Percentiles rank a stretch among this genome's conserved stretches.
These are phyloP conservation scores for Cymbopogon flexuosus DNA, from an alignment of 202 grass and related monocot species.

Conservation along the genomic window DNA sequence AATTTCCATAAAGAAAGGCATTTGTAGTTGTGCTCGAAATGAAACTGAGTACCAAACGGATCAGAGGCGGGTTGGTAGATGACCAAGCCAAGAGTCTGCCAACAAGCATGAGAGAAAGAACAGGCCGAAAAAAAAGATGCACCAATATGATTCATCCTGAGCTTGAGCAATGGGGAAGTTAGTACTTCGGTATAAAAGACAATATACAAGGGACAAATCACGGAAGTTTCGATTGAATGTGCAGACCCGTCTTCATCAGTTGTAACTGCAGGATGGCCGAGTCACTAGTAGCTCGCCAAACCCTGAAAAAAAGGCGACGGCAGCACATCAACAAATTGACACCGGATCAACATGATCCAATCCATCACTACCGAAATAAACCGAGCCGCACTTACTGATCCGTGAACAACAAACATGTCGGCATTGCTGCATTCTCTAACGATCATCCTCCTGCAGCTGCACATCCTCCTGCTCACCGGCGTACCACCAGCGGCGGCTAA, in stretches of 20 bases:
- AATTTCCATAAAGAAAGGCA: too few species aligned
- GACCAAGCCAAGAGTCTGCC: too few species aligned
- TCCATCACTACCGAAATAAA: neutral
- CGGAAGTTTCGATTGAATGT: neutral
- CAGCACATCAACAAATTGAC: constrained; percentile 7
- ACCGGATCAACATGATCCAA: neutral
- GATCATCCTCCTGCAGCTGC: constrained; percentile 7
- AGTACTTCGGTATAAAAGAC: too few species aligned
- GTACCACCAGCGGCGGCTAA: constrained; percentile 17
- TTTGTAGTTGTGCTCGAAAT: too few species aligned
- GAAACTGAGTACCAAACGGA: too few species aligned
- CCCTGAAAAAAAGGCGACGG: neutral
- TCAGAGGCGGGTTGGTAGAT: too few species aligned
- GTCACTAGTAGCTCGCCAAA: constrained; percentile 36
- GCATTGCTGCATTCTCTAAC: neutral
- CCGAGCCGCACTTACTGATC: neutral
- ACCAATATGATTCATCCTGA: too few species aligned
- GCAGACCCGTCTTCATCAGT: neutral
- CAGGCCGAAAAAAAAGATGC: too few species aligned
- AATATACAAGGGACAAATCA: neutral
- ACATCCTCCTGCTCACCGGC: neutral
- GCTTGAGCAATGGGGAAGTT: too few species aligned
- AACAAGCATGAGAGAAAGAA: too few species aligned
- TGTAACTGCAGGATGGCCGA: neutral
- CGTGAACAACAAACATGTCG: neutral